Percentiles rank a stretch among this genome's conserved stretches.
These are phyloP conservation scores for Kalmusia sp. DNA, from an alignment of 2,329 filamentous ascomycete species.

Conservation along the genomic window DNA sequence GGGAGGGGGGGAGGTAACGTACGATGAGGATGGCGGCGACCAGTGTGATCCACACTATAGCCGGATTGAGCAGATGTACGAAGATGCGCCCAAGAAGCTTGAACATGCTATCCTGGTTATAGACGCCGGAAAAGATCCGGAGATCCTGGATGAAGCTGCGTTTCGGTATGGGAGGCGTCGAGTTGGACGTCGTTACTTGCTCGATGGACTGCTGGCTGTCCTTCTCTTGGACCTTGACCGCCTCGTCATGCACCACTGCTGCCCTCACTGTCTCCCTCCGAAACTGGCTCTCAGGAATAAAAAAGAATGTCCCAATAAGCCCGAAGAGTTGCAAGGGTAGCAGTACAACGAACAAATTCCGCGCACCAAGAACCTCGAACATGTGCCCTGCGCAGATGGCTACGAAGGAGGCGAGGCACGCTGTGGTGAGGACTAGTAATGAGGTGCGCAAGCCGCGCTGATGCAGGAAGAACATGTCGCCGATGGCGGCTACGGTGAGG, in stretches of 20 bases:
- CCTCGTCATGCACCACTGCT: not conserved
- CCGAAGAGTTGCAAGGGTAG: conserved; percentile 37
- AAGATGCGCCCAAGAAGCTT: conserved; percentile 28
- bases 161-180: not conserved
- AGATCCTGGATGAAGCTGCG: conserved; percentile 23
- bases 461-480: conserved; percentile 45
- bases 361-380: conserved; percentile 35
- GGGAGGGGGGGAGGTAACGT: no score
- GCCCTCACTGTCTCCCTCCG: not conserved
- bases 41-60: conserved; percentile 27
- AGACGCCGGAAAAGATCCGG: conserved; percentile 18
- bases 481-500: conserved; percentile 39
- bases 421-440: conserved; percentile 38
- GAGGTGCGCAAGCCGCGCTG: conserved; percentile 39
- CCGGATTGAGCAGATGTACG: conserved; percentile 28
- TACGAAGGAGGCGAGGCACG: conserved; percentile 38
- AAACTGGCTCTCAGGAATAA: conserved; percentile 39
- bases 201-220: conserved; percentile 3
- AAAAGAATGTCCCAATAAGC: conserved; percentile 29
- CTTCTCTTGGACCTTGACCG: not conserved
- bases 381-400: conserved; percentile 37
- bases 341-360: conserved; percentile 37
- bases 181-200: not conserved
- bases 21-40: conserved; percentile 27
- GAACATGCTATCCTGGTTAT: conserved; percentile 18